Evolutionary conservation across 768 basidiomycete genomes (phyloP), one percentile per base, ranked within the genome.

Genomic region (Lyophyllum decastes): DNA sequence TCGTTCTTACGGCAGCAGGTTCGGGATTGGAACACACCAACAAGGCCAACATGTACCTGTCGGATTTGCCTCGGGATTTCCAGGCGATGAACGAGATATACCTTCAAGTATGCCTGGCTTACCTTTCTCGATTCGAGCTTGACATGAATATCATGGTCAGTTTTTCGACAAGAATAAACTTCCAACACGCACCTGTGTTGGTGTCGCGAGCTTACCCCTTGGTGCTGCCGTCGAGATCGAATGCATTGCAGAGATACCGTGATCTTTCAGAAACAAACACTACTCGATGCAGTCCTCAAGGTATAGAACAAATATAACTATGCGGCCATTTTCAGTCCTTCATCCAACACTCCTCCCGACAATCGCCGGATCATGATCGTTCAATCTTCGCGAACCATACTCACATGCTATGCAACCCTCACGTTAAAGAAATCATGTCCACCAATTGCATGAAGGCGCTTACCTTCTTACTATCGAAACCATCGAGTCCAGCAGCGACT

Each of bases 401-500:
- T 63, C 43, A 55, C 49, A 49, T 68, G 67, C 67, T 68, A 54
- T 16, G 24, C 22, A 46, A 21, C 16, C 30, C 6, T 5, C 14
- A 40, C 24, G 33, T 52, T 24, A 41, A 33, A 35, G 11, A 7
- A 22, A 25, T 34, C 25, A 49, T 21, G 19, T 19, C 9, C 21
- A 19, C 24, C 17, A 16, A 26, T 16, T 40, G 9, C 25, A 19
- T 22, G 46, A 0, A n/a, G 41, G 55, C 16, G 69, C 26, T 47
- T 56, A 76, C 78, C 64, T 75, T 73, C 46, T 54, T 64, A 40
- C 71, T 71, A 55, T 76, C 72, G 48, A 81, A 76, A 2, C 71
- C 70, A 52, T 81, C 73, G 52, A 90, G 71, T 1, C 92, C 93
- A 10, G 92, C 88, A 2, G 90, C 81, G 12, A 89, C 84, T 50